Conservation (phyloP, 2,329 filamentous ascomycete species). For the Xylariales sp. region DNA sequence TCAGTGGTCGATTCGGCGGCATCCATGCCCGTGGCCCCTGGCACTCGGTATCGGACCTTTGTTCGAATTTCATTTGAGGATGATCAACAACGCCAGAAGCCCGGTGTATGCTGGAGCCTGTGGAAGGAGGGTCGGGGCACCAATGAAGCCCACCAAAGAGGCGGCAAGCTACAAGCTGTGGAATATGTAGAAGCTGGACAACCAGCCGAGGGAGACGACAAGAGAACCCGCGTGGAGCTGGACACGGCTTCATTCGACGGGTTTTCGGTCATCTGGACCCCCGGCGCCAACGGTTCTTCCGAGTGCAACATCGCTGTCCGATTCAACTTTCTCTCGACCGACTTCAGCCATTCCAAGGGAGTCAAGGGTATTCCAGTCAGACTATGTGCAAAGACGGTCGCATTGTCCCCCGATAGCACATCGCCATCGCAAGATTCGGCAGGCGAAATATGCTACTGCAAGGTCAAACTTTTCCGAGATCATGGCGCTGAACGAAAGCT, state of each 20-base stretch:
- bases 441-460: conserved; percentile 85
- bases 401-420: conserved; percentile 50
- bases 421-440: conserved; percentile 40
- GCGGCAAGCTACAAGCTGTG: conserved; percentile 87
- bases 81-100: conserved; percentile 82
- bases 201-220: conserved; percentile 57
- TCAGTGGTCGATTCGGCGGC: conserved; percentile 75
- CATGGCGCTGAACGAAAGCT: conserved; percentile 94
- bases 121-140: conserved; percentile 97
- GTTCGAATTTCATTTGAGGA: conserved; percentile 97
- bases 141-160: conserved; percentile 90
- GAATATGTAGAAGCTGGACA: conserved; percentile 76
- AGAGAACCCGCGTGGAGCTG: conserved; percentile 63
- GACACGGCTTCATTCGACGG: conserved; percentile 85
- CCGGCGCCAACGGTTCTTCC: conserved; percentile 59
- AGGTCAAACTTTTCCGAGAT: conserved; percentile 94
- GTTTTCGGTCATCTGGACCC: conserved; percentile 86
- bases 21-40: conserved; percentile 50
- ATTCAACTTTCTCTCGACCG: conserved; percentile 97
- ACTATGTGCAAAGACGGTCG: conserved; percentile 84
- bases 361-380: conserved; percentile 96
- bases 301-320: conserved; percentile 87
- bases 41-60: conserved; percentile 78
- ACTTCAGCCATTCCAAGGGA: conserved; percentile 97
- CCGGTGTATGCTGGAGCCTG: conserved; percentile 75